A percentile compares a stretch with the other conserved stretches of the same genome.
phyloP scores from a whole-genome alignment of 768 basidiomycete genomes.

The Mycena filopes region DNA sequence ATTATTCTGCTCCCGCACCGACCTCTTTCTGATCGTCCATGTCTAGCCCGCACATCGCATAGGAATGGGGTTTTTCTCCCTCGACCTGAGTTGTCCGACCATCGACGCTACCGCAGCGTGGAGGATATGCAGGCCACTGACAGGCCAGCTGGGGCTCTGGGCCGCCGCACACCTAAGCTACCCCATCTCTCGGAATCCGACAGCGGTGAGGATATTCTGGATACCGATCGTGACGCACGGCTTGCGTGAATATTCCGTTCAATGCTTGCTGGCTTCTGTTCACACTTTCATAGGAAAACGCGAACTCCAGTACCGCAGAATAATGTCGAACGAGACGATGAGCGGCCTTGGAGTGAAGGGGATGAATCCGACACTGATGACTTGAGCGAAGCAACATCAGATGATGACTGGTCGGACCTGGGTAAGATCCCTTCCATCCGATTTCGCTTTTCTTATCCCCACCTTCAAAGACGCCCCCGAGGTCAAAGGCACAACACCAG shows the following conservation, averaged over 20 bases:
- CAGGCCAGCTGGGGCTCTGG: conserved; percentile 28
- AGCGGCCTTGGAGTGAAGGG: conserved; percentile 67
- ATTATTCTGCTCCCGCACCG: not conserved
- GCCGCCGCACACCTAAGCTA: conserved; percentile 28
- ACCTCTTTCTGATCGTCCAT: not conserved
- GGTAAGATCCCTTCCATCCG: conserved; percentile 44
- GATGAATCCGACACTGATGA: conserved; percentile 87
- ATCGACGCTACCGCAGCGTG: conserved; percentile 23
- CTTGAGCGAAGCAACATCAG: conserved; percentile 65
- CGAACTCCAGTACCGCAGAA: conserved; percentile 56
- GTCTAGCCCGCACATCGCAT: conserved; percentile 45
- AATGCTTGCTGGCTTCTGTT: not conserved
- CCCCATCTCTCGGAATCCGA: conserved; percentile 70
- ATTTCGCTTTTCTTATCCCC: not conserved
- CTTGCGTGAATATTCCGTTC: conserved; percentile 63
- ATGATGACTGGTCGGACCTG: conserved; percentile 59
- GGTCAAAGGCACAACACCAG: conserved; percentile 28
- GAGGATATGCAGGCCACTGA: conserved; percentile 31
- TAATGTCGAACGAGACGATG: conserved; percentile 61
- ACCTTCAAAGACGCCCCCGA: not conserved
- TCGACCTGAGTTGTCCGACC: conserved; percentile 44
- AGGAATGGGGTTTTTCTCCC: conserved; percentile 64
- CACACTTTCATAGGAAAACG: conserved; percentile 52
- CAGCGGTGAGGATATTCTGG: conserved; percentile 68
- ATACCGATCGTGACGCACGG: conserved; percentile 76